phyloP scores from a whole-genome alignment of 352 stramenopile species.

The Hyaloperonospora arabidopsidis region DNA sequence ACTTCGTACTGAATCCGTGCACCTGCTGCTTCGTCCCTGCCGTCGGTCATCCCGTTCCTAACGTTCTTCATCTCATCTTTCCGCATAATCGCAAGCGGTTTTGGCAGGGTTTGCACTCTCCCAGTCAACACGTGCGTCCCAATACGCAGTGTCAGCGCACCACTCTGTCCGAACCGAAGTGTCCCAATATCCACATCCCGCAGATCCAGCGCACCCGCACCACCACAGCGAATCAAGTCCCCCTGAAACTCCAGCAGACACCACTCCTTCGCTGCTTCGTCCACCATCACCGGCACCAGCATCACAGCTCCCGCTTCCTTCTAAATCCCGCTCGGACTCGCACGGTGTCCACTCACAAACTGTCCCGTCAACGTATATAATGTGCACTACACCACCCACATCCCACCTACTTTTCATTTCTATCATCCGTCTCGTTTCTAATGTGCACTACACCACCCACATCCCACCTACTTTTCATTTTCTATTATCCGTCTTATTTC shows the following conservation, averaged over 20 bases:
- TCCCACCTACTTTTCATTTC: too few species aligned
- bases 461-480: too few species aligned
- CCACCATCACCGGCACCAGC: constrained; percentile 58
- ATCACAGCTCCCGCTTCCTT: too few species aligned
- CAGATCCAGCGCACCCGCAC: constrained; percentile 25
- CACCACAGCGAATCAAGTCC: constrained; percentile 37
- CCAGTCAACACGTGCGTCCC: constrained; percentile 76
- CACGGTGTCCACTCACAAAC: too few species aligned
- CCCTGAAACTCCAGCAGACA: constrained; percentile 81
- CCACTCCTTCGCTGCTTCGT: constrained; percentile 64
- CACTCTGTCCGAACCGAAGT: constrained; percentile 48
- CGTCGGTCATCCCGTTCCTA: constrained; percentile 4
- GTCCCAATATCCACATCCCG: constrained; percentile 47
- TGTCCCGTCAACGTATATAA: too few species aligned
- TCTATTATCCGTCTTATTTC: too few species aligned
- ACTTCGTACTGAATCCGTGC: constrained; percentile 50
- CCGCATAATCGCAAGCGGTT: constrained; percentile 69
- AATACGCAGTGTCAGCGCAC: constrained; percentile 70
- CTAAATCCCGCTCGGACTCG: too few species aligned
- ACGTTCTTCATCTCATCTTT: constrained; percentile 24
- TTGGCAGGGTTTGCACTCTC: constrained; percentile 59
- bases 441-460: too few species aligned
- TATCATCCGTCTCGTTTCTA: too few species aligned
- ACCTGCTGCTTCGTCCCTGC: background rate
- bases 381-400: too few species aligned